Evolutionary conservation across 1,284 basidiomycete species (phyloP).

Genomic region (Apiotrichum siamense): DNA sequence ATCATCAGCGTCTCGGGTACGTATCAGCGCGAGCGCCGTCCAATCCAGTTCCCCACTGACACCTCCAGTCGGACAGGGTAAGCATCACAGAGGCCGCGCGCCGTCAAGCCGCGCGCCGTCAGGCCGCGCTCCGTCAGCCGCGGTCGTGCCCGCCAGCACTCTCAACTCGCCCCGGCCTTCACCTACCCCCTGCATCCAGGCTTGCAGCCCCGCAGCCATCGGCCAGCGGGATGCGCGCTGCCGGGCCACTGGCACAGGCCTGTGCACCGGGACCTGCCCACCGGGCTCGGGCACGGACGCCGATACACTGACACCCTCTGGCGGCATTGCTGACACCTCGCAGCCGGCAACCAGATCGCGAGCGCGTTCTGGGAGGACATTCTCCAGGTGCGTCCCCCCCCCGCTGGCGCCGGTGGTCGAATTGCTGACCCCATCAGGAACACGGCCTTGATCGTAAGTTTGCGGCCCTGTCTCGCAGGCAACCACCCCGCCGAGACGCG

Average conservation of each 20-base stretch:
- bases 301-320: too few species aligned
- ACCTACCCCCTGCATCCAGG: too few species aligned
- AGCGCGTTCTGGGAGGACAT: slow-evolving; percentile 46
- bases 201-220: not conserved
- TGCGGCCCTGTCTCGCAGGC: not conserved
- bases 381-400: slow-evolving; percentile 29
- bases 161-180: too few species aligned
- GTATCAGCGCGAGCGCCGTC: slow-evolving; percentile 3
- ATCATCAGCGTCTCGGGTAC: slow-evolving; percentile 39
- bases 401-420: slow-evolving; percentile 7
- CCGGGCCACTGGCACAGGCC: not conserved
- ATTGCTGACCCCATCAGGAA: slow-evolving; percentile 23
- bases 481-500: not conserved
- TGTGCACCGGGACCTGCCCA: not conserved
- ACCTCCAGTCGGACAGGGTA: slow-evolving; percentile 24
- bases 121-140: too few species aligned
- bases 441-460: slow-evolving; percentile 40
- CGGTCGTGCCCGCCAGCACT: too few species aligned
- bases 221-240: not conserved
- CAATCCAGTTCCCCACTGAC: not conserved
- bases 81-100: not conserved
- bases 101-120: too few species aligned
- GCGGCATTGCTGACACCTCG: too few species aligned
- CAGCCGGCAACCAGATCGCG: slow-evolving; percentile 43
- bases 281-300: too few species aligned